Evolutionary conservation across 2,329 filamentous ascomycete species (phyloP).

Genomic region (Polychaeton citri): DNA sequence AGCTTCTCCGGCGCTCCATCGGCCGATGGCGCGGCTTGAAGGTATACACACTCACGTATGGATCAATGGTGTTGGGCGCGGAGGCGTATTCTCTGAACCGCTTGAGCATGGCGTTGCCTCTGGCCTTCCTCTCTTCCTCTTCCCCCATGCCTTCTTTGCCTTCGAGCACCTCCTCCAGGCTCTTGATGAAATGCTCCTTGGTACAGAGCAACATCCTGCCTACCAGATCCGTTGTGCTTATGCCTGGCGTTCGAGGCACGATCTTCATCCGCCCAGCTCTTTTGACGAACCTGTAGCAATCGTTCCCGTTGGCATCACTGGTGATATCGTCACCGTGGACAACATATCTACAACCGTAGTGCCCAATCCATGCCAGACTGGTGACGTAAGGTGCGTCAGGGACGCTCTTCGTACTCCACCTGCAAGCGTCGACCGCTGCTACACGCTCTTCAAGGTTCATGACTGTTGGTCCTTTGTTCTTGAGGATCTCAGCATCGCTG

Average conservation of each 20-base stretch:
- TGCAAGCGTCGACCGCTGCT: conserved; percentile 83
- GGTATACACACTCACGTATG: conserved; percentile 74
- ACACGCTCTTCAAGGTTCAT: conserved; percentile 91
- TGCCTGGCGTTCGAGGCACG: conserved; percentile 89
- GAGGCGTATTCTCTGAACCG: conserved; percentile 78
- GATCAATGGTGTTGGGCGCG: conserved; percentile 64
- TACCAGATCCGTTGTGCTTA: conserved; percentile 95
- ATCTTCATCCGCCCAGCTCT: conserved; percentile 88
- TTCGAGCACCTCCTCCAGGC: conserved; percentile 52
- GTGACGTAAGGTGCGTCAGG: conserved; percentile 90
- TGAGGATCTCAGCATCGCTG: conserved; percentile 86
- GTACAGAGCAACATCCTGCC: conserved; percentile 95
- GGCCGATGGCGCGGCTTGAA: conserved; percentile 37
- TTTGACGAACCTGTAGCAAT: conserved; percentile 98
- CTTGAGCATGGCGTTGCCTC: conserved; percentile 57
- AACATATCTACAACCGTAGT: conserved; percentile 90
- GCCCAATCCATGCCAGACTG: conserved; percentile 79
- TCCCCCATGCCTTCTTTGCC: conserved; percentile 63
- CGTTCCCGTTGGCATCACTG: conserved; percentile 80
- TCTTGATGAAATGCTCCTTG: conserved; percentile 83
- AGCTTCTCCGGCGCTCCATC: conserved; percentile 4
- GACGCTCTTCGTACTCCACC: conserved; percentile 80
- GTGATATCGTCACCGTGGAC: conserved; percentile 97
- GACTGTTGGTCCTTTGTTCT: conserved; percentile 95
- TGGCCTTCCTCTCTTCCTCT: conserved; percentile 49